A percentile compares a stretch with the other conserved stretches of the same genome.
Evolutionary conservation across 2,329 filamentous ascomycete species (phyloP).

Genomic region (Onygenales sp.): DNA sequence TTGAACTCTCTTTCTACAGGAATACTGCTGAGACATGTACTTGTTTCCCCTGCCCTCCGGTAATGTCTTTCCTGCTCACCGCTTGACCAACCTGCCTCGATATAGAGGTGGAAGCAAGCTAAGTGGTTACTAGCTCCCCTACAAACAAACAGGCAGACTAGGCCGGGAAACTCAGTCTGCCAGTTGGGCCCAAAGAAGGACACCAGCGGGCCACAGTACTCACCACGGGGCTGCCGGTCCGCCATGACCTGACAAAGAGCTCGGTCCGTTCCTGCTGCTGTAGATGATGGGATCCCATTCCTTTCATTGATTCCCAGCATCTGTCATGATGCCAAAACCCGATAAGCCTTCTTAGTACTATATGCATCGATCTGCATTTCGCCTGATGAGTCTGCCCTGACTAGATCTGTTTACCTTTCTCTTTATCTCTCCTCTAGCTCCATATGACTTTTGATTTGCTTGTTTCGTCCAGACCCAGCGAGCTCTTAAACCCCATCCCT

Average conservation of each 20-base stretch:
- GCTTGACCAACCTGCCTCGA: slow-evolving; percentile 13
- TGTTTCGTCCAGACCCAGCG: background rate
- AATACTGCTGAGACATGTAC: slow-evolving; percentile 8
- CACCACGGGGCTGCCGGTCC: slow-evolving; percentile 2
- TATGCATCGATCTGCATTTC: slow-evolving; percentile 10
- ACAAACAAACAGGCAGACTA: slow-evolving; percentile 11
- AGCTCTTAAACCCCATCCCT: slow-evolving; percentile 6
- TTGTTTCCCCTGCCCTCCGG: slow-evolving; percentile 4
- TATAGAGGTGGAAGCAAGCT: slow-evolving; percentile 5
- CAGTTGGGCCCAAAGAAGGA: background rate
- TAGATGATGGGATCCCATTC: background rate
- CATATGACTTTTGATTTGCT: background rate
- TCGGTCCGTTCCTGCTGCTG: background rate
- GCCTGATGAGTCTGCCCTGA: slow-evolving; percentile 7
- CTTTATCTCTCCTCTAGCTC: slow-evolving; percentile 7
- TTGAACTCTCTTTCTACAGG: background rate
- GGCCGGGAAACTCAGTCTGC: slow-evolving; percentile 1
- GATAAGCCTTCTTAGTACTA: slow-evolving; percentile 7
- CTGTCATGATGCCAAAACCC: slow-evolving; percentile 10
- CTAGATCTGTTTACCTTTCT: slow-evolving; percentile 7
- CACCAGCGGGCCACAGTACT: background rate
- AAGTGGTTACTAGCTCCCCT: slow-evolving; percentile 6
- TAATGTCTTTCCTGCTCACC: slow-evolving; percentile 8
- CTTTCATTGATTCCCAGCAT: background rate
- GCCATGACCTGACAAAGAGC: slow-evolving; percentile 9